Percentiles rank a stretch among this genome's conserved stretches.
These are phyloP conservation scores for Naematelia aurantialba DNA, from an alignment of 768 basidiomycete genomes.

Conservation along the genomic window DNA sequence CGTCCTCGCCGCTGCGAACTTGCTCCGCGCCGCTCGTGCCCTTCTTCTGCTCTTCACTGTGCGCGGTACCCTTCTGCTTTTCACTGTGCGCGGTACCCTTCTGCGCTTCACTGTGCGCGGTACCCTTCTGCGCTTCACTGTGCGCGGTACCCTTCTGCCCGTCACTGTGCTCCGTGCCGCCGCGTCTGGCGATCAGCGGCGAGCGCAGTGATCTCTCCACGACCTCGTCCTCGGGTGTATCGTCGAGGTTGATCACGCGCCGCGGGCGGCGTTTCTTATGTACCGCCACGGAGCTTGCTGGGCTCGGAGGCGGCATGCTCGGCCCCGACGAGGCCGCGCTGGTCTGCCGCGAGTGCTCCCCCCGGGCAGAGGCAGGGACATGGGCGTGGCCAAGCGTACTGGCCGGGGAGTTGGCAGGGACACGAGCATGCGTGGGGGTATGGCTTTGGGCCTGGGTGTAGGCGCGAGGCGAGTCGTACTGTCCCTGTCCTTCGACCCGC, in stretches of 20 bases:
- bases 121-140: not conserved
- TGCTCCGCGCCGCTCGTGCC: not conserved
- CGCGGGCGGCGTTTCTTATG: constrained; percentile 28
- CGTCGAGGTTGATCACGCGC: constrained; percentile 37
- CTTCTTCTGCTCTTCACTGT: not conserved
- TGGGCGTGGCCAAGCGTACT: too few species aligned
- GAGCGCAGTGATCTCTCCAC: constrained; percentile 13
- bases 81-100: not conserved
- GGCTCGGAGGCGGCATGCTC: not conserved
- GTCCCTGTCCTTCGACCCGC: not conserved
- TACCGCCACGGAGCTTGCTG: constrained; percentile 11
- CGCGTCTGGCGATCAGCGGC: constrained; percentile 4
- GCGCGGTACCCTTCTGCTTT: constrained; percentile 1
- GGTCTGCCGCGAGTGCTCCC: too few species aligned
- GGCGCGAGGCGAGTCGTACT: not conserved
- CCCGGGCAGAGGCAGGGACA: too few species aligned
- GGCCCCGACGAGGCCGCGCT: not conserved
- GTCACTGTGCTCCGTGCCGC: not conserved
- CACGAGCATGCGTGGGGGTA: too few species aligned
- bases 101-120: not conserved
- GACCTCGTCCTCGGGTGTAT: not conserved
- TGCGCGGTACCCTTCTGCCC: not conserved
- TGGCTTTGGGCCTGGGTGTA: not conserved
- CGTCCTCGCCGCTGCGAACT: not conserved
- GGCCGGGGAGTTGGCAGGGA: too few species aligned